phyloP scores from a whole-genome alignment of 192 early-diverging fungal genomes.

The Backusella circina region DNA sequence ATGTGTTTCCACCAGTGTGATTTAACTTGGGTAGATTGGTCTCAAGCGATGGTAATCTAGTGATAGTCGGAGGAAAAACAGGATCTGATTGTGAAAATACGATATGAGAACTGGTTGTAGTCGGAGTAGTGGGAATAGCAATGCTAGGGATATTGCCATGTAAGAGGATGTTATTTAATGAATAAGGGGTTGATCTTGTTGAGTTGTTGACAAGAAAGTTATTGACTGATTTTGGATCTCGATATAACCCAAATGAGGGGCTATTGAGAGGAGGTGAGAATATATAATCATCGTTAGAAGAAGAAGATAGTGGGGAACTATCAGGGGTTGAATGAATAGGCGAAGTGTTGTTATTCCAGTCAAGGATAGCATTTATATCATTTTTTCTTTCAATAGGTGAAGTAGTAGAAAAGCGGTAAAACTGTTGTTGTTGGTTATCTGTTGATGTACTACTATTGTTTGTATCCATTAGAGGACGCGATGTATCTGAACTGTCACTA shows the following conservation, averaged over 20 bases:
- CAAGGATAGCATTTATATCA: not conserved
- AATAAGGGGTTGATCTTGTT: not conserved
- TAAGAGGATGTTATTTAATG: not conserved
- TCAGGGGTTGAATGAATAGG: constrained; percentile 4
- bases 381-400: not conserved
- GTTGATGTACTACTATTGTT: not conserved
- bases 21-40: not conserved
- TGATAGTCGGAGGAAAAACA: not conserved
- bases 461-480: not conserved
- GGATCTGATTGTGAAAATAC: not conserved
- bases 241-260: not conserved
- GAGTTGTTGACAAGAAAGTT: not conserved
- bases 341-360: not conserved
- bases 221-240: not conserved
- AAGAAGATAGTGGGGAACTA: constrained; percentile 3
- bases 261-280: not conserved
- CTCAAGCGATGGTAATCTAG: not conserved
- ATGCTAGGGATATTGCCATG: constrained; percentile 9
- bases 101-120: not conserved
- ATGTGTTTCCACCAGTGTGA: not conserved
- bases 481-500: not conserved
- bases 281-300: not conserved
- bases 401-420: not conserved
- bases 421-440: not conserved
- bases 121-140: constrained; percentile 11